Evolutionary conservation across 345 rosid species (phyloP).

Genomic region (Arabidopsis suecica): DNA sequence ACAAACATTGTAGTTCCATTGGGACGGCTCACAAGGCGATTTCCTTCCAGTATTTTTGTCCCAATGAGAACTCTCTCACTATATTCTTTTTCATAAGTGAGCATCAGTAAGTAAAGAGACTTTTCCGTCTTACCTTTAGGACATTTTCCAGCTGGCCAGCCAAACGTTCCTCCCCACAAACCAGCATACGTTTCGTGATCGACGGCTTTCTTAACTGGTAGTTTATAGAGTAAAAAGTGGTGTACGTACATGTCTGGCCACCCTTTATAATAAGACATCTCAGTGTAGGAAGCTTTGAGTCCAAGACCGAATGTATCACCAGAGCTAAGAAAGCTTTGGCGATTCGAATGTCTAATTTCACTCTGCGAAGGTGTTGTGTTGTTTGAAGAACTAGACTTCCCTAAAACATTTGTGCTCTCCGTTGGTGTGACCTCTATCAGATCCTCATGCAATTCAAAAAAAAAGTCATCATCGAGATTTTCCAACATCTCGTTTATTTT

Average conservation of each 20-base stretch:
- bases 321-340: neutral
- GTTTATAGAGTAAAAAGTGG: conserved; percentile 71
- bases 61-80: too few species aligned
- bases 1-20: too few species aligned
- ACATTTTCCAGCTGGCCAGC: conserved; percentile 79
- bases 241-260: conserved; percentile 76
- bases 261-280: conserved; percentile 59
- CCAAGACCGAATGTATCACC: neutral
- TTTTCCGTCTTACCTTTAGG: conserved; percentile 66
- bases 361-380: neutral
- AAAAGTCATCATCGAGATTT: neutral
- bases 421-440: too few species aligned
- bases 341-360: neutral
- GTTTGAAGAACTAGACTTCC: neutral
- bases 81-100: conserved; percentile 62
- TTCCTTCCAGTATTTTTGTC: too few species aligned
- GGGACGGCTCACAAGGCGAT: too few species aligned
- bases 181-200: conserved; percentile 72
- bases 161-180: conserved; percentile 87
- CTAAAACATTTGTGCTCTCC: too few species aligned
- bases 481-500: conserved; percentile 54
- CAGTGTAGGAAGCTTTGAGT: neutral
- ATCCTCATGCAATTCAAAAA: too few species aligned
- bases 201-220: conserved; percentile 58
- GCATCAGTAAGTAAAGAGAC: conserved; percentile 74